Conservation (phyloP, 2,329 filamentous ascomycete species). For the Samsoniella hepiali region DNA sequence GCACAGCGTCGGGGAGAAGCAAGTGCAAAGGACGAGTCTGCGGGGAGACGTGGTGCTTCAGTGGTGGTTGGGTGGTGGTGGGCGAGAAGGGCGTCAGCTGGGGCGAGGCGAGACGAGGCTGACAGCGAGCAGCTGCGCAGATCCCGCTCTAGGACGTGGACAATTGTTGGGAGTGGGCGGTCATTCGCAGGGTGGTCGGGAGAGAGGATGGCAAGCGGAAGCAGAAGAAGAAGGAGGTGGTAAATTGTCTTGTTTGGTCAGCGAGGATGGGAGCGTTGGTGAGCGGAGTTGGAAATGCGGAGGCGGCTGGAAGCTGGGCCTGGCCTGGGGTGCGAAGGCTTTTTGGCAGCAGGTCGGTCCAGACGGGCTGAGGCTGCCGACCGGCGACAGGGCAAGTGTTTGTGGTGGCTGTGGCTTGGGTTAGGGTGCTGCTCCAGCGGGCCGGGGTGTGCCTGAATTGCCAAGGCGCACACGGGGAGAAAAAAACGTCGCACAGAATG, state of each 20-base stretch:
- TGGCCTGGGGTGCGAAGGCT: background rate
- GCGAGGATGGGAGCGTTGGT: background rate
- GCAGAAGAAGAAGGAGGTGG: background rate
- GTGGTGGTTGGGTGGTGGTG: constrained; percentile 12
- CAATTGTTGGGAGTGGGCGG: background rate
- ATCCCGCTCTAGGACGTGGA: constrained; percentile 4
- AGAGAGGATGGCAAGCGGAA: background rate
- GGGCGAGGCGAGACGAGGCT: constrained; percentile 16
- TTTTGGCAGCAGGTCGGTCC: background rate
- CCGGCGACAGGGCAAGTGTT: background rate
- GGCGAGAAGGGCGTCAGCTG: constrained; percentile 8
- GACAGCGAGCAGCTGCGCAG: constrained; percentile 8
- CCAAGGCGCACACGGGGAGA: background rate
- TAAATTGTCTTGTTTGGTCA: background rate
- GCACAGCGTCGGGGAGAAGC: constrained; percentile 25
- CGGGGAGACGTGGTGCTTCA: constrained; percentile 10
- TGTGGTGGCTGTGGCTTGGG: constrained; percentile 13
- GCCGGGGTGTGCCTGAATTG: constrained; percentile 2
- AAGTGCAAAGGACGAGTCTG: background rate
- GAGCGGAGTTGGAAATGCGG: constrained; percentile 14
- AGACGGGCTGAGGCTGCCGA: background rate
- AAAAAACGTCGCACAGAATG: background rate
- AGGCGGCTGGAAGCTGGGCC: constrained; percentile 1
- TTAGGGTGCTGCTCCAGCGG: constrained; percentile 1
- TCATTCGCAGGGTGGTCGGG: constrained; percentile 9